Base-by-base conservation (phyloP, 164 flowering plant species). In the Vitis cinerea region DNA sequence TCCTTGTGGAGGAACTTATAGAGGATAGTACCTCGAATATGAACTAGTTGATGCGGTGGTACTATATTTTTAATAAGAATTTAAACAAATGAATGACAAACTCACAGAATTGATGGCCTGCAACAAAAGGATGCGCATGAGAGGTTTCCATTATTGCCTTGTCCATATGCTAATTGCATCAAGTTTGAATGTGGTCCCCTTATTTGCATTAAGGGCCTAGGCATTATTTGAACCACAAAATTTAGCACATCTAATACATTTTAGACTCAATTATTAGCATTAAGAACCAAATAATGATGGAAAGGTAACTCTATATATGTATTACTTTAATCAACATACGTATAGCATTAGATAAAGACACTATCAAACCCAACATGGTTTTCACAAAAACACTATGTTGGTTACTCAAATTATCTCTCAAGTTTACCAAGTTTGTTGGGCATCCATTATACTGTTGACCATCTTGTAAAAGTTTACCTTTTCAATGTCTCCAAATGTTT, bases 101-200 rank as follows among this genome's bases (percentile, higher is more conserved):
- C 77, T 30, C 77, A 75, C 53, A 86, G 72, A 53, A 66, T 81
- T 4, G 90, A 88, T 69, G 84, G 88, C 31, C 55, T 92, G 19
- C 81, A 84, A 13, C 91, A 88, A 61, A 83, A 23, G 82, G 82
- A 76, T 93, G 64, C 84, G 93, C n/a, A 93, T 89, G 92, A 80
- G 94, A 84, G 96, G 89, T 14, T 83, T 90, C 57, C 80, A 94
- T 8, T 93, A 96, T 86, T 84, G 85, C 75, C 79, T 84, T 63
- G 86, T 88, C 54, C 86, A 85, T 70, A 80, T 86, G 8, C 90
- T 77, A 37, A 82, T 88, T 44, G 79, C 79, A 59, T 77, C 87
- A 37, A 87, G 94, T 74, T 76, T 93, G 68, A 90, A 88, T 68
- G 84, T 90, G 58, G 72, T 88, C 29, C 98, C 98, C 10, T 62